Evolutionary conservation across 306 rosid genomes (phyloP).

Genomic region (Malus asiatica): DNA sequence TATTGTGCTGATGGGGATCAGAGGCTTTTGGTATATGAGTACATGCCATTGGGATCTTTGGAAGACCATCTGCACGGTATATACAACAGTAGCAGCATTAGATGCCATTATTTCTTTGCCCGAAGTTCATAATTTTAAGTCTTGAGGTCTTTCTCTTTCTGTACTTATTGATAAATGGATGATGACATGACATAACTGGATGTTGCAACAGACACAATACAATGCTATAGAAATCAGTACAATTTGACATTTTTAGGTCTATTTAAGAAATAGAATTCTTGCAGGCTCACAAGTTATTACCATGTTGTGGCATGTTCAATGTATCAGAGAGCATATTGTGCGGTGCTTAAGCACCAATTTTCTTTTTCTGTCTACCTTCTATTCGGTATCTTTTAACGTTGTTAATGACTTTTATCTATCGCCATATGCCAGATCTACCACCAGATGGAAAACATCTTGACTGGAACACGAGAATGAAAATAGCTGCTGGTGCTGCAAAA

Average conservation of each 20-base stretch:
- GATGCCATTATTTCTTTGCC: background rate
- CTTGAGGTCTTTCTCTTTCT: background rate
- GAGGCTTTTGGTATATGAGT: conserved; percentile 50
- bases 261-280: conserved; percentile 4
- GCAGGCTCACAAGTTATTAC: background rate
- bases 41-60: conserved; percentile 48
- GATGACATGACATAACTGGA: background rate
- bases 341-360: background rate
- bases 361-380: background rate
- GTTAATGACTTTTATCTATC: background rate
- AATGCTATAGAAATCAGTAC: background rate
- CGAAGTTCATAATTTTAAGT: background rate
- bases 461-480: conserved; percentile 49
- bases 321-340: background rate
- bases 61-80: conserved; percentile 53
- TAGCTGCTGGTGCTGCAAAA: conserved; percentile 56
- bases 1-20: conserved; percentile 67
- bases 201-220: background rate
- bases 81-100: conserved; percentile 5
- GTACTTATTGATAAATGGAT: background rate
- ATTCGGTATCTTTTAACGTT: background rate
- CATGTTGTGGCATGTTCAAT: background rate
- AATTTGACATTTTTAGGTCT: background rate
- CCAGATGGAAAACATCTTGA: conserved; percentile 42
- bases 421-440: conserved; percentile 35